A percentile compares a stretch with the other conserved stretches of the same genome.
phyloP scores from a whole-genome alignment of 106 monocot species.

The Dioscorea zingiberensis region DNA sequence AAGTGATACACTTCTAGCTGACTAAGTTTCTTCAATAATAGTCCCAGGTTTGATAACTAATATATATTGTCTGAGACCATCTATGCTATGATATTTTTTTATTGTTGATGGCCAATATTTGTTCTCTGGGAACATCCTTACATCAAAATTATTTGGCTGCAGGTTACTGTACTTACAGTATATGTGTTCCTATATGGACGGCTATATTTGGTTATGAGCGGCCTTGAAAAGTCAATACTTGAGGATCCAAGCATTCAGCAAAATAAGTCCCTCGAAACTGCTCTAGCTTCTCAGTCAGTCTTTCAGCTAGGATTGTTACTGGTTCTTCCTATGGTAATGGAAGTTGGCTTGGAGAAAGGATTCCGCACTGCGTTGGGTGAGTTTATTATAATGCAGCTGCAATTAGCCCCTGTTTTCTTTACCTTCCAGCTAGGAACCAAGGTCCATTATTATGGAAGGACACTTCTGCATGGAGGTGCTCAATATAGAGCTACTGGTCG shows the following conservation, averaged over 20 bases:
- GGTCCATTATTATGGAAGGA: conserved; percentile 86
- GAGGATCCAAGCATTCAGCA: conserved; percentile 45
- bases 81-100: background rate
- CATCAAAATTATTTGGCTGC: conserved; percentile 9
- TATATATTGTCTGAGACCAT: background rate
- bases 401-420: conserved; percentile 89
- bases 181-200: conserved; percentile 91
- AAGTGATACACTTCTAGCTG: no score
- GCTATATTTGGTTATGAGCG: conserved; percentile 86
- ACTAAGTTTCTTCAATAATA: no score
- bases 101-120: background rate
- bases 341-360: conserved; percentile 88
- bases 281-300: conserved; percentile 81
- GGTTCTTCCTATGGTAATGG: conserved; percentile 95
- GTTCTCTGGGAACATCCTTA: no score
- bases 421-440: conserved; percentile 94
- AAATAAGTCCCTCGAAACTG: conserved; percentile 72
- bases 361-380: conserved; percentile 83
- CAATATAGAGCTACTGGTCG: conserved; percentile 91
- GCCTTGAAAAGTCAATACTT: conserved; percentile 70
- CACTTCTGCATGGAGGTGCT: conserved; percentile 84
- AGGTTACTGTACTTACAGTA: conserved; percentile 87
- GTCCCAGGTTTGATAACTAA: no score
- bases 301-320: conserved; percentile 82
- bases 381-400: conserved; percentile 92